phyloP scores from a whole-genome alignment of 2,329 filamentous ascomycete species.

The Alternaria arborescens region DNA sequence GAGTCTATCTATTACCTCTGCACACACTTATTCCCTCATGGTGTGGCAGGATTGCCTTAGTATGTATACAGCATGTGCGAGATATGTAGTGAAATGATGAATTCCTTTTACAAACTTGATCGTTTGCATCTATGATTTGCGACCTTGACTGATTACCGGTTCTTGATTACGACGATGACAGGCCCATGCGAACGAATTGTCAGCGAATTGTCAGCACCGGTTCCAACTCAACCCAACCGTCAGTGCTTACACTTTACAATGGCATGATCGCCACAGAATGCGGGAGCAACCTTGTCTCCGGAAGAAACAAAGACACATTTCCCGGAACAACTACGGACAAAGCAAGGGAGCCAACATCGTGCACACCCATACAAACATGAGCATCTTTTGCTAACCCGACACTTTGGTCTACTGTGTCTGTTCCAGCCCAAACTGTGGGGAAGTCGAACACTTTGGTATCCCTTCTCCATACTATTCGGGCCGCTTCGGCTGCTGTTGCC shows the following conservation, averaged over 20 bases:
- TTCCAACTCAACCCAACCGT: neutral
- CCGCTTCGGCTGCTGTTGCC: conserved; percentile 3
- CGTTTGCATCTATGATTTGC: neutral
- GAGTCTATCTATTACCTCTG: conserved; percentile 10
- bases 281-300: conserved; percentile 1
- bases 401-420: neutral
- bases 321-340: neutral
- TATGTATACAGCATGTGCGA: conserved; percentile 20
- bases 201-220: neutral
- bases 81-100: conserved; percentile 30
- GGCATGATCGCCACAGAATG: neutral
- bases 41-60: conserved; percentile 5
- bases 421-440: neutral
- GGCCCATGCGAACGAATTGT: neutral
- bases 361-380: neutral
- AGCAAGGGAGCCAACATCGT: conserved; percentile 1
- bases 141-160: neutral
- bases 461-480: conserved; percentile 4
- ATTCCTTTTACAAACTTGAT: conserved; percentile 1
- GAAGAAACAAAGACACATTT: conserved; percentile 2
- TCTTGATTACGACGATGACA: neutral
- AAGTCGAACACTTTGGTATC: neutral
- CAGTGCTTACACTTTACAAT: neutral
- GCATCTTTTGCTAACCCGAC: neutral
- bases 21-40: conserved; percentile 3